phyloP scores from a whole-genome alignment of 169 alveolate genomes.

The Plasmodium gonderi region DNA sequence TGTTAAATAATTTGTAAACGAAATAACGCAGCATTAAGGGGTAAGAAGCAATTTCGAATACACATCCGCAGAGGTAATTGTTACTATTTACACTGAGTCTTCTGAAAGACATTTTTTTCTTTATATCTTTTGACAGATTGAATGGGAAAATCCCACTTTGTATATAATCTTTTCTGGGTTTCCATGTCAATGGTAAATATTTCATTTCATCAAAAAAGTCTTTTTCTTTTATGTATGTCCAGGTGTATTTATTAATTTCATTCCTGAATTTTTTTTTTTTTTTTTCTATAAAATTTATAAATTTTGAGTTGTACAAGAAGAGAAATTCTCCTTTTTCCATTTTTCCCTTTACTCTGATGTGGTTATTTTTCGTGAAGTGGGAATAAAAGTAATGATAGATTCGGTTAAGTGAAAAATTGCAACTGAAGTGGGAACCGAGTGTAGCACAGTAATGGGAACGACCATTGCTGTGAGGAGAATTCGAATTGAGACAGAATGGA shows the following conservation, averaged over 20 bases:
- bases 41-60: slow-evolving; percentile 28
- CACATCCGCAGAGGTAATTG: slow-evolving; percentile 47
- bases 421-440: not conserved
- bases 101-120: slow-evolving; percentile 18
- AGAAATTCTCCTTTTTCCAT: not conserved
- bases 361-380: not conserved
- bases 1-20: slow-evolving; percentile 3
- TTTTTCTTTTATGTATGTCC: slow-evolving; percentile 12
- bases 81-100: slow-evolving; percentile 31
- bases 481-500: not conserved
- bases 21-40: slow-evolving; percentile 41
- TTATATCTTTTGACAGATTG: slow-evolving; percentile 10
- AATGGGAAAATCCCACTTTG: slow-evolving; percentile 57
- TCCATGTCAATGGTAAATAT: slow-evolving; percentile 60
- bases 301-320: slow-evolving; percentile 13
- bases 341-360: not conserved
- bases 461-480: not conserved
- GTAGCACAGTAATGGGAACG: not conserved
- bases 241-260: not conserved
- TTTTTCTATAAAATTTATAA: not conserved
- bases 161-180: slow-evolving; percentile 64
- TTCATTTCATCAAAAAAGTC: slow-evolving; percentile 40
- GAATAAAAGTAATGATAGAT: not conserved
- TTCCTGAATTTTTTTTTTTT: not conserved
- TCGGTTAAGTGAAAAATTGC: slow-evolving; percentile 22